Base-by-base conservation (phyloP, 306 rosid species). In the Cucumis melo region DNA sequence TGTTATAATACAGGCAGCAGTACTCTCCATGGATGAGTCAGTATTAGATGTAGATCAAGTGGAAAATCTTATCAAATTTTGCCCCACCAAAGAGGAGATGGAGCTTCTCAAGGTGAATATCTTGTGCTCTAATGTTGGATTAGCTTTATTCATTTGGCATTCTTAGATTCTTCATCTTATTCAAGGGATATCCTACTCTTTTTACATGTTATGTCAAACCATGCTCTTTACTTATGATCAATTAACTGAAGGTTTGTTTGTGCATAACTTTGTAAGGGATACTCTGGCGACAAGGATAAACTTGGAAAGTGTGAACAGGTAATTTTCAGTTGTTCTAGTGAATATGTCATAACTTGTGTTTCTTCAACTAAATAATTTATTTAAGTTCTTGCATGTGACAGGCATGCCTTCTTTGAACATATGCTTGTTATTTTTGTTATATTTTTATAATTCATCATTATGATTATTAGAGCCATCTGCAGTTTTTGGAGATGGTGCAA, bases 261-360 rank as follows among this genome's bases (percentile, higher is more conserved):
- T 78, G 74, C 79, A 84, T 64, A 38, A 23, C 74, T 78, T 83
- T 39, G 82, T 81, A 77, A 95, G 99, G 91, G 83, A 50, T 92
- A 95, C 84, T 81, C 90, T 3, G 99, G 99, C 2, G 97, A 95
- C 87, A 89, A 78, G 86, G 98, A 90, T 58, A 83, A 34, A 73
- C 81, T 95, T 73, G 99, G 99, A 42, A 92, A 88, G 88, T 95
- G 99, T 73, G 99, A 95, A 88, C 96, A 90, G 99, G 99, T 95
- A 81, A 53, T 29, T 73, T 24, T 72, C 12, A 50, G 21, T 15
- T 73, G 48, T 27, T 72, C 42, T 29, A 62, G 29, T 73, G 44
- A 29, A 50, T 48, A 51, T 1, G 38, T 46, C 57, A 13, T 70
- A 70, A 23, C 27, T 50, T 72, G 21, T 50, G 21, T 23, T 50